Evolutionary conservation across 1,284 basidiomycete species (phyloP), one percentile per base, ranked within the genome.

Genomic region (Irpex sp.): DNA sequence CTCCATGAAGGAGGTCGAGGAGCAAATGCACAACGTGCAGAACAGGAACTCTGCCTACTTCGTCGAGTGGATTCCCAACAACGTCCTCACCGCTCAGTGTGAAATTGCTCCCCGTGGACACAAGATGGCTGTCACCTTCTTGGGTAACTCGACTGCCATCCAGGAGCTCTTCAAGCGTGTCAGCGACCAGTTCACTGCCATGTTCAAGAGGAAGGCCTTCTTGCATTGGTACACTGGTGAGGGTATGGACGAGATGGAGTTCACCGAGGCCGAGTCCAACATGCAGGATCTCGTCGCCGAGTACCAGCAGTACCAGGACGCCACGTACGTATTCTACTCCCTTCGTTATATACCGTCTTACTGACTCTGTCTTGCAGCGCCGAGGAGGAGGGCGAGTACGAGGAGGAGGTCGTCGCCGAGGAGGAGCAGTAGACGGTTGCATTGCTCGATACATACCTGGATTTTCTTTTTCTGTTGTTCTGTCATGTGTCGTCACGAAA

Each of bases 121-220:
- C 73, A 97, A 96, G 86, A 96, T 97, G 94, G 92, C 93, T 31
- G 93, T 96, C 65, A 98, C 96, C 47, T 98, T 98, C 84, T 87
- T 98, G 76, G 96, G 96, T 73, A 98, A 98, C 87, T 95, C 94
- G 55, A 98, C 95, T 64, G 93, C 92, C 64, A 98, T 98, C 76
- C 96, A 97, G 79, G 95, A 97, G 78, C 85, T 98, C 68, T 97
- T 98, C 92, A 95, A 96, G 84, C 94, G 96, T 82, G 93, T 97
- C 76, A 92, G 89, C 71, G 93, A 96, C 77, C 96, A 98, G 79
- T 98, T 98, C 88, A 93, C 93, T 65, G 93, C 94, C 79, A 98
- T 98, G 97, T 98, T 97, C 89, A 92, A 96, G 84, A 86, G 96
- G 77, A 97, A 97, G 84, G 96, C 96, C 52, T 98, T 98, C 91